Evolutionary conservation across 306 rosid genomes (phyloP).

Genomic region (Trifolium fragiferum): DNA sequence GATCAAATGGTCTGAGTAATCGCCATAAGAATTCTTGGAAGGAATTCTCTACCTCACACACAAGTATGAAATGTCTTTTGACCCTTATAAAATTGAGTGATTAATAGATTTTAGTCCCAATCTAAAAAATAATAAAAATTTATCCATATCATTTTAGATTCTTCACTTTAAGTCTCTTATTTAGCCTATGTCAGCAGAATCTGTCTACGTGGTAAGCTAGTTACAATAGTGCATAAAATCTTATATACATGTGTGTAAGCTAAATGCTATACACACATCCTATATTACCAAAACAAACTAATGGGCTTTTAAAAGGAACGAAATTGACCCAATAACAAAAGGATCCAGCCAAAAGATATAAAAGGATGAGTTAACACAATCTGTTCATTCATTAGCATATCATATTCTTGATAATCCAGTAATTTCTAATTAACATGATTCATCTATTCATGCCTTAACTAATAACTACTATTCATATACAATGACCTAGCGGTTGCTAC

Average conservation of each 20-base stretch:
- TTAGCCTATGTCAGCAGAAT: not conserved
- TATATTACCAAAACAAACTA: not conserved
- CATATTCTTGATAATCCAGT: no score
- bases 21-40: not conserved
- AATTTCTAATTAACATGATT: no score
- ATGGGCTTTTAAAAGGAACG: not conserved
- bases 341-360: not conserved
- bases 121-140: no score
- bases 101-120: no score
- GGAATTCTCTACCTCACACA: not conserved
- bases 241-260: not conserved
- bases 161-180: no score
- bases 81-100: no score
- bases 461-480: no score
- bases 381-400: no score
- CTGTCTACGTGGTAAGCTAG: not conserved
- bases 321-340: not conserved
- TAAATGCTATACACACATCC: not conserved
- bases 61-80: not conserved
- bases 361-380: no score
- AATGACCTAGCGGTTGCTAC: no score
- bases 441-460: no score
- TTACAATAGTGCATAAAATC: not conserved
- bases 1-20: not conserved
- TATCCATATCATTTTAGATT: no score